These are phyloP conservation scores for Umbelopsis sp. DNA, from an alignment of 192 early-diverging fungal species.

Conservation along the genomic window DNA sequence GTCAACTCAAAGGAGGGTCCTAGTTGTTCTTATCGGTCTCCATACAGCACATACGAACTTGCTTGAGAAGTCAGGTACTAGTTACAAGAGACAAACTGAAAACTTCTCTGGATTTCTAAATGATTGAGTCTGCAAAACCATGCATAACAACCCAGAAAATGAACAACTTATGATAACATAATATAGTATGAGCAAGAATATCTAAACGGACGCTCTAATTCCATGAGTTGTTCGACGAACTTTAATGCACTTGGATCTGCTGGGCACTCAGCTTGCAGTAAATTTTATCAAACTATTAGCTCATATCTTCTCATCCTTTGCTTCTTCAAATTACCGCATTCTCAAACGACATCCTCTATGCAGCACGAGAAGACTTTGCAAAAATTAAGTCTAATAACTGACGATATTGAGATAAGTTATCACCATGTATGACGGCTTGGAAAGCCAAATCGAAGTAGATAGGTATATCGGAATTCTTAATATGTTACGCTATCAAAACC, in stretches of 20 bases:
- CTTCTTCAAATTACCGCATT: background rate
- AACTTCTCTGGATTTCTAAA: background rate
- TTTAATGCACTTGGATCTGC: background rate
- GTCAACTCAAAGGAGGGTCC: no score
- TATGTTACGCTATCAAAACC: background rate
- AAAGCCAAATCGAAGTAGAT: background rate
- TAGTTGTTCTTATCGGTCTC: background rate
- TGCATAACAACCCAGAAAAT: background rate
- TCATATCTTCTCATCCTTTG: background rate
- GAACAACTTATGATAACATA: no score
- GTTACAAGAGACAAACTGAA: background rate
- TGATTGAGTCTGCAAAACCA: background rate
- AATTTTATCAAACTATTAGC: background rate
- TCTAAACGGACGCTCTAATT: no score
- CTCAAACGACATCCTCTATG: background rate
- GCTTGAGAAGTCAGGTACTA: background rate
- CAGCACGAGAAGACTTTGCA: background rate
- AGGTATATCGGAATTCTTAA: background rate
- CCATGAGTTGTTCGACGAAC: background rate
- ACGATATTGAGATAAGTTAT: background rate
- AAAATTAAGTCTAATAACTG: background rate
- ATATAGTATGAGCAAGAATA: no score
- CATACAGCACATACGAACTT: background rate
- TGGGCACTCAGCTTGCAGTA: background rate
- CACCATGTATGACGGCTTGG: background rate